Evolutionary conservation across 805 yeast species (phyloP).

Genomic region (Geotrichum ghanense): DNA sequence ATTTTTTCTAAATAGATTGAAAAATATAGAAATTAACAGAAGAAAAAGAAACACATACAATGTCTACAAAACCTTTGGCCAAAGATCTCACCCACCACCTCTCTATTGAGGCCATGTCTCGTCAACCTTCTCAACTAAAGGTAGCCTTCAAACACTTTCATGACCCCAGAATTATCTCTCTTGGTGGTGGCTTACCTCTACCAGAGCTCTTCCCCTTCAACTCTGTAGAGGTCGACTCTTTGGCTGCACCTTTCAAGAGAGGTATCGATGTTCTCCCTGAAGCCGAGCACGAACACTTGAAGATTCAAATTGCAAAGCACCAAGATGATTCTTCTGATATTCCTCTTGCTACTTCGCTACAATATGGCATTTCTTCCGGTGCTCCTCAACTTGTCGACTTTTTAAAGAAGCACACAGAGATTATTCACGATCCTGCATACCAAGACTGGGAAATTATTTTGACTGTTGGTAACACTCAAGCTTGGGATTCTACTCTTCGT

Average conservation of each 20-base stretch:
- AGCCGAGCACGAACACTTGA: conserved; percentile 17
- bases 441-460: conserved; percentile 62
- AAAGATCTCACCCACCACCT: conserved; percentile 66
- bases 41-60: too few relatives aligned
- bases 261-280: conserved; percentile 39
- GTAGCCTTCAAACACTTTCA: conserved; percentile 67
- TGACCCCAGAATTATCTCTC: conserved; percentile 68
- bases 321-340: conserved; percentile 35
- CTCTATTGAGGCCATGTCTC: conserved; percentile 66
- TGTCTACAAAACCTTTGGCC: conserved; percentile 31
- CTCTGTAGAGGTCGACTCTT: conserved; percentile 48
- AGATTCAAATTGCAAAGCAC: conserved; percentile 29
- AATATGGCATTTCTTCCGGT: conserved; percentile 83
- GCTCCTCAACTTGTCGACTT: conserved; percentile 58
- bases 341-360: conserved; percentile 76
- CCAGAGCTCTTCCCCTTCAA: conserved; percentile 91
- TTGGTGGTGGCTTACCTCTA: conserved; percentile 94
- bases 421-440: conserved; percentile 38
- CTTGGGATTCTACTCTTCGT: conserved; percentile 76
- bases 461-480: conserved; percentile 81
- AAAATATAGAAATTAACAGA: too few relatives aligned
- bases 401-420: conserved; percentile 53
- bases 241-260: conserved; percentile 61
- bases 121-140: conserved; percentile 74
- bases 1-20: too few relatives aligned